These are phyloP conservation scores for Globisporangium carolinianum DNA, from an alignment of 352 stramenopile genomes.

Conservation along the genomic window DNA sequence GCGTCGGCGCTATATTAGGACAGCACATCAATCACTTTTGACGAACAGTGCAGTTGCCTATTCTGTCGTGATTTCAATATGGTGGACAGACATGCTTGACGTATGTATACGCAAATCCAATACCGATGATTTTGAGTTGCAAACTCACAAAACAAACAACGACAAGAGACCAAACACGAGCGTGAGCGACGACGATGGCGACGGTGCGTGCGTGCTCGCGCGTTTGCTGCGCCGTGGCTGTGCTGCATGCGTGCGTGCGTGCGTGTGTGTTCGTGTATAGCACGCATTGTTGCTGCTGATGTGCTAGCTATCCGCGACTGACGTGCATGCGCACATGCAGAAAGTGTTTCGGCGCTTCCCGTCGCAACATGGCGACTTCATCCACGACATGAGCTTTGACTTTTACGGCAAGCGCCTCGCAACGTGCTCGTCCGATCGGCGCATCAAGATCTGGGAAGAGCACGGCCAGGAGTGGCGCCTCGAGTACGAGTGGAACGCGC, in stretches of 20 bases:
- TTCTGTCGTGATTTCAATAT: too few species aligned
- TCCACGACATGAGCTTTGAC: constrained; percentile 92
- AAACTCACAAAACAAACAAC: too few species aligned
- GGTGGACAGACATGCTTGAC: too few species aligned
- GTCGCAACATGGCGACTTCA: constrained; percentile 86
- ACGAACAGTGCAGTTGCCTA: too few species aligned
- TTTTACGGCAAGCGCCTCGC: constrained; percentile 89
- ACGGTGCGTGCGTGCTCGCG: background rate
- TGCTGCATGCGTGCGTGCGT: background rate
- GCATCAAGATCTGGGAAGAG: constrained; percentile 90
- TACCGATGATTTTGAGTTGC: too few species aligned
- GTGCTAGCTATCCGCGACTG: too few species aligned
- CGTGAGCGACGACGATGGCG: background rate
- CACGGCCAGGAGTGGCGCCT: constrained; percentile 78
- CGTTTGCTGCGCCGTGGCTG: background rate
- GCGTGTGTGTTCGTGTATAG: background rate
- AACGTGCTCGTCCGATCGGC: constrained; percentile 89
- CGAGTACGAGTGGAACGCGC: constrained; percentile 86
- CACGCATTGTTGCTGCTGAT: too few species aligned
- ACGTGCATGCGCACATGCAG: constrained; percentile 13
- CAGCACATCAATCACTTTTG: too few species aligned
- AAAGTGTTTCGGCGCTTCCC: constrained; percentile 78
- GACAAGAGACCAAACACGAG: too few species aligned
- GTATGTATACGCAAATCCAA: too few species aligned
- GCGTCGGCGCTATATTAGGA: too few species aligned